These are phyloP conservation scores for Botrytis galanthina DNA, from an alignment of 2,329 filamentous ascomycete genomes.

Conservation along the genomic window DNA sequence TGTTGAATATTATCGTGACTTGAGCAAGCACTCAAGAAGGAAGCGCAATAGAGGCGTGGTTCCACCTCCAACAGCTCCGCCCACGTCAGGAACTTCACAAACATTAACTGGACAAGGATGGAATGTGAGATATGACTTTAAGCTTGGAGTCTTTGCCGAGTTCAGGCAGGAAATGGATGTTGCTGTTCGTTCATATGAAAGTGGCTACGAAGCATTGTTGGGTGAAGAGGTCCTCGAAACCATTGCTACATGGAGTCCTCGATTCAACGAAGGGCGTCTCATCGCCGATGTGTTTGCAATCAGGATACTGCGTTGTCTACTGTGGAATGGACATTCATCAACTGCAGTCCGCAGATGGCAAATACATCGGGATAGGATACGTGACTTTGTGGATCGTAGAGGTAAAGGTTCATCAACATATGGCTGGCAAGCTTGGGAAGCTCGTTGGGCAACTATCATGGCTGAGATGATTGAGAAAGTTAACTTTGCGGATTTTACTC, in stretches of 20 bases:
- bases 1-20: slow-evolving; percentile 88
- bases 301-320: slow-evolving; percentile 74
- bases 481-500: slow-evolving; percentile 50
- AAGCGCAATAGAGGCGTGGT: slow-evolving; percentile 79
- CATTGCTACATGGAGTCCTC: slow-evolving; percentile 83
- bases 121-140: slow-evolving; percentile 94
- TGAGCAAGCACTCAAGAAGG: slow-evolving; percentile 86
- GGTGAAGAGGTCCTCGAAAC: slow-evolving; percentile 81
- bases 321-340: slow-evolving; percentile 78
- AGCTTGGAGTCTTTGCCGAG: slow-evolving; percentile 85
- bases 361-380: slow-evolving; percentile 69
- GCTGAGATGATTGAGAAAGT: slow-evolving; percentile 57
- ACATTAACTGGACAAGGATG: slow-evolving; percentile 82
- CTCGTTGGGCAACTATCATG: slow-evolving; percentile 66
- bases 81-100: slow-evolving; percentile 80
- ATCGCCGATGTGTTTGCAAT: slow-evolving; percentile 79
- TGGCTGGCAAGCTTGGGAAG: slow-evolving; percentile 92
- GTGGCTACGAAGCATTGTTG: slow-evolving; percentile 80
- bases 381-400: slow-evolving; percentile 74
- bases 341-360: slow-evolving; percentile 79
- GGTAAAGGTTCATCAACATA: slow-evolving; percentile 87
- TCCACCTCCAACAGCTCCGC: slow-evolving; percentile 78
- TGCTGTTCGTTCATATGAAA: slow-evolving; percentile 80
- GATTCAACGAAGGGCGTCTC: slow-evolving; percentile 91
- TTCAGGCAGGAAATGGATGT: slow-evolving; percentile 91